Base-by-base conservation (phyloP, 2,329 filamentous ascomycete genomes). In the Paradendryphiella salina region DNA sequence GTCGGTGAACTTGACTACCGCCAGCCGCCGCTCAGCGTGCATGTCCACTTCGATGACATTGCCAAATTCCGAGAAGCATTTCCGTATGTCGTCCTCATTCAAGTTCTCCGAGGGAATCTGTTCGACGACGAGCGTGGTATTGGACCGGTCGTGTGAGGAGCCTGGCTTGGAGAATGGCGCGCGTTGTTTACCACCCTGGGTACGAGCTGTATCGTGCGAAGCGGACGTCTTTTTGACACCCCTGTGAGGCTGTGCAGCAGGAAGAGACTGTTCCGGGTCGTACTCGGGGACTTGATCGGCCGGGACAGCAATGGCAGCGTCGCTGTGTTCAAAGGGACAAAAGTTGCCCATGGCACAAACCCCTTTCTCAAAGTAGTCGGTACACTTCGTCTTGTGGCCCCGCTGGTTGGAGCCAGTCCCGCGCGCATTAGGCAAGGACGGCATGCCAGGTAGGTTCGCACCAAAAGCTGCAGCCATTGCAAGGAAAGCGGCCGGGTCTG, bases 1-100 rank as follows among this genome's bases (percentile, higher is more conserved):
- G 34, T 79, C 79, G 42, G 84, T 80, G 61, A 81, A 94, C 59
- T 85, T 87, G 56, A 94, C 79, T 23, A 89, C 76, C 1, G 89
- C 89, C 13, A 90, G 72, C 34, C 82, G 80, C 65, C 86, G 86
- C 66, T 86, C 82, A 1, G 80, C 76, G 60, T 88, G 83, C 78
- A 93, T 80, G 0, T 81, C 80, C 2, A 93, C 73, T 7, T 86
- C 79, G 10, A 77, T 60, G 34, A 93, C 83, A 14, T 73, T 77
- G 15, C 89, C 89, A 69, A 91, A 93, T 57, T 87, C 79, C 0
- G 80, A 76, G 63, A 94, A 94, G 73, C 89, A 93, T 1, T 72
- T 75, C 9, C 82, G 82, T 10, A 94, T 81, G 9, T 80, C 73
- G 0, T 84, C 79, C 61, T 91, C 88, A 35, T 75, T 79, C 47